Base-by-base conservation (phyloP, 2,329 filamentous ascomycete species). In the Diaporthe helianthi region DNA sequence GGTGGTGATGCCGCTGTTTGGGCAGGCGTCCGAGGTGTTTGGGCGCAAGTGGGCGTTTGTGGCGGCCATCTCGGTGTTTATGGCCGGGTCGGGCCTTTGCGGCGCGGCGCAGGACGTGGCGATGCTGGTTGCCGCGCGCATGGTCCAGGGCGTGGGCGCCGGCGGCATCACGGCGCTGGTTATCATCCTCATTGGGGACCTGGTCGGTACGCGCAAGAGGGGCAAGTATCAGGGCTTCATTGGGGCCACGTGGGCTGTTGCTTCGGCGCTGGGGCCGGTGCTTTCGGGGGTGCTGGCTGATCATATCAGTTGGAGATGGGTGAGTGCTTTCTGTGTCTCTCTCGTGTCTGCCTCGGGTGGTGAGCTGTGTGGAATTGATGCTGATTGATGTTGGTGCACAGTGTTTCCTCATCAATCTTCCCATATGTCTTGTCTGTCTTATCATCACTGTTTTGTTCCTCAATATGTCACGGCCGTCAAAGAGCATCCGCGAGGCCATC, bases 181-280 rank as follows among this genome's bases (percentile, higher is more conserved):
- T 17, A 52, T 68, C 22, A 68, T 68, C 46, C 55, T 68, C 10
- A 68, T 68, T 8, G 66, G 66, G 36, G 66, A 68, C 17, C 55
- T 68, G 13, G 66, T 68, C 26, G 44, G 66, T 13, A 52, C 44
- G 24, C 41, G 67, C 41, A 67, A 67, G 29, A n/a, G 67, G 2
- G 67, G 67, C 9, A 69, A 69, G 22, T 69, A 69, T 44, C 67
- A 69, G 44, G 67, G 67, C 1, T 67, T 69, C 61, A 69, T 69
- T 8, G 67, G 67, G 19, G 67, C 67, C 13, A 69, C 67, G 15
- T 69, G 61, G 61, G 67, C 67, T 41, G 61, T 69, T 33, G 67
- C 67, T 1, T 69, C 67, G 17, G 67, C 67, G 1, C 60, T 69
- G 13, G 67, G 67, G 9, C 67, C 67, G 3, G 61, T 69, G 24